Evolutionary conservation across 352 stramenopile species (phyloP).

Genomic region (Aphanomyces euteiches): DNA sequence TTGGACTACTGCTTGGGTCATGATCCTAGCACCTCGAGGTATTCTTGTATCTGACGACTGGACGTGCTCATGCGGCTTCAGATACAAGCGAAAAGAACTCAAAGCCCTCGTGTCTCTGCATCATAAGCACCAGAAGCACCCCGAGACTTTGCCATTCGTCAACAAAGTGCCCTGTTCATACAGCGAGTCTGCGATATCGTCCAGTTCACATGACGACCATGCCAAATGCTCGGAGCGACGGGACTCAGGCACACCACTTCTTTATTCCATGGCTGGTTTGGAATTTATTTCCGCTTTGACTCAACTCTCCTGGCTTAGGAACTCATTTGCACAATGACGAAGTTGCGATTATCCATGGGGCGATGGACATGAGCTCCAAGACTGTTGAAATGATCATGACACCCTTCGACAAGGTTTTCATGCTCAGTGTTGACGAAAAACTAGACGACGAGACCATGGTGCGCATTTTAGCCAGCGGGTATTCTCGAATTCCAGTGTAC

Average conservation of each 20-base stretch:
- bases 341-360: slow-evolving; percentile 60
- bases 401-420: slow-evolving; percentile 48
- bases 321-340: slow-evolving; percentile 38
- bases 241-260: background rate
- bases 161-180: background rate
- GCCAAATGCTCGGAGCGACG: background rate
- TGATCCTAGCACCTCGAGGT: slow-evolving; percentile 53
- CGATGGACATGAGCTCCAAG: slow-evolving; percentile 54
- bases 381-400: slow-evolving; percentile 53
- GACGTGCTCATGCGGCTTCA: slow-evolving; percentile 4
- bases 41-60: background rate
- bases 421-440: slow-evolving; percentile 40
- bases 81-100: slow-evolving; percentile 88
- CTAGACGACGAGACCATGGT: slow-evolving; percentile 43
- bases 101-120: slow-evolving; percentile 85
- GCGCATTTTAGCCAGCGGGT: slow-evolving; percentile 50
- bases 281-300: background rate
- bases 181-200: background rate
- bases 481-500: slow-evolving; percentile 61
- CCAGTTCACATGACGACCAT: background rate
- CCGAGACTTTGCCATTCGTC: background rate
- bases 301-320: background rate
- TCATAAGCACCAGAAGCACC: slow-evolving; percentile 26
- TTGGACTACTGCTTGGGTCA: slow-evolving; percentile 86
- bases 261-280: background rate